Evolutionary conservation across 2,329 filamentous ascomycete species (phyloP).

Genomic region (Herpotrichia juniperi): DNA sequence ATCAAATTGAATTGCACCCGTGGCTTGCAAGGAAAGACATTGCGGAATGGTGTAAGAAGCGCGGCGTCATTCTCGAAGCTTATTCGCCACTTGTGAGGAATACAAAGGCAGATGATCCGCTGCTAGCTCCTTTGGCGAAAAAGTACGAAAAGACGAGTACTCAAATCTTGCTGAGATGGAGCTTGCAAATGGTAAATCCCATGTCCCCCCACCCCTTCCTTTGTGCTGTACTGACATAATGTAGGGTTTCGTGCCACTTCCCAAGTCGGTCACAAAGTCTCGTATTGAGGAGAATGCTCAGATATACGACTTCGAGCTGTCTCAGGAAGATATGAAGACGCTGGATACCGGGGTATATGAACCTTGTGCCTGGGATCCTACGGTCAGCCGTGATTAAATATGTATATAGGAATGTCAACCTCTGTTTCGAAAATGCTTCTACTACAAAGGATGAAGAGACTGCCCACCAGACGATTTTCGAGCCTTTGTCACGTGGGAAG

Average conservation of each 20-base stretch:
- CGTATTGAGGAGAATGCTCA: slow-evolving; percentile 66
- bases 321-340: slow-evolving; percentile 62
- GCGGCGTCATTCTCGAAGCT: slow-evolving; percentile 55
- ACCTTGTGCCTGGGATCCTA: slow-evolving; percentile 66
- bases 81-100: slow-evolving; percentile 54
- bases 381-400: slow-evolving; percentile 46
- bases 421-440: slow-evolving; percentile 13
- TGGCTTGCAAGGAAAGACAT: slow-evolving; percentile 85
- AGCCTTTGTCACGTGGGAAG: background rate
- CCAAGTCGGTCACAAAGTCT: slow-evolving; percentile 65
- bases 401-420: slow-evolving; percentile 10
- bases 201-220: background rate
- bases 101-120: slow-evolving; percentile 58
- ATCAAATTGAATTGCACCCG: slow-evolving; percentile 84
- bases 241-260: slow-evolving; percentile 66
- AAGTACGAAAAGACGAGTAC: slow-evolving; percentile 65
- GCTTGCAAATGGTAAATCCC: slow-evolving; percentile 46
- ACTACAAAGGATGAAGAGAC: slow-evolving; percentile 4
- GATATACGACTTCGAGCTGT: slow-evolving; percentile 66
- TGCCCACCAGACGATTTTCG: background rate
- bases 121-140: slow-evolving; percentile 57
- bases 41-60: slow-evolving; percentile 72
- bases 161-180: slow-evolving; percentile 67
- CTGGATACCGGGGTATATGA: slow-evolving; percentile 62
- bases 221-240: background rate